Percentiles rank a stretch among this genome's conserved stretches.
Conservation (phyloP, 441 rosid genomes). For the Cnidoscolus chayamansa region DNA sequence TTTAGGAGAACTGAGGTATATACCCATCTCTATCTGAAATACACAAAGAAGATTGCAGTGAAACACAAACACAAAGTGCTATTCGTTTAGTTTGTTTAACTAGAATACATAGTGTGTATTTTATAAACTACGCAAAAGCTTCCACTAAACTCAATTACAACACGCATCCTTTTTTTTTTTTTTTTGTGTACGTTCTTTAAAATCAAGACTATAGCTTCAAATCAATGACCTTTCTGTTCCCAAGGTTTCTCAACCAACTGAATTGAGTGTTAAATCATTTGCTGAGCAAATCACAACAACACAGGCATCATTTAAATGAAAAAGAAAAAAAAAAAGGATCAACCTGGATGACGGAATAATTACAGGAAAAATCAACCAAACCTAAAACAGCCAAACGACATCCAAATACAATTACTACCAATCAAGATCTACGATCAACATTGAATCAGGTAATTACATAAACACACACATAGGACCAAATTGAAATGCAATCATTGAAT, state of each 20-base stretch:
- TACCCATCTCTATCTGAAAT: slow-evolving; percentile 63
- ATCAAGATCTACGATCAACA: slow-evolving; percentile 19
- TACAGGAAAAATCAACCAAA: neutral
- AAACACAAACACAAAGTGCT: neutral
- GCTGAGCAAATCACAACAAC: slow-evolving; percentile 11
- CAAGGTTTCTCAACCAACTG: neutral
- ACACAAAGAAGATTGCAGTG: neutral
- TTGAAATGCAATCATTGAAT: slow-evolving; percentile 7
- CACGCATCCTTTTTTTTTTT: too few relatives aligned
- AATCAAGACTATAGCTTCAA: neutral
- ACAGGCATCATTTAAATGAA: neutral
- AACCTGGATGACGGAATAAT: neutral
- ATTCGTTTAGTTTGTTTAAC: neutral
- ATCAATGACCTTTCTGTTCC: neutral
- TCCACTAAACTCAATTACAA: too few relatives aligned
- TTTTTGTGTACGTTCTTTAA: neutral
- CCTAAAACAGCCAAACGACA: neutral
- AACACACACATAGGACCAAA: slow-evolving; percentile 4
- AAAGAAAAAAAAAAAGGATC: neutral
- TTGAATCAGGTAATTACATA: slow-evolving; percentile 10
- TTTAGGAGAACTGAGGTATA: slow-evolving; percentile 89
- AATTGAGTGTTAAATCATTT: neutral
- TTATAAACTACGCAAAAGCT: too few relatives aligned
- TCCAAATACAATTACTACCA: neutral
- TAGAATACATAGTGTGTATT: too few relatives aligned